Evolutionary conservation across 192 early-diverging fungal genomes (phyloP).

Genomic region (Rhizophagus prolifer): DNA sequence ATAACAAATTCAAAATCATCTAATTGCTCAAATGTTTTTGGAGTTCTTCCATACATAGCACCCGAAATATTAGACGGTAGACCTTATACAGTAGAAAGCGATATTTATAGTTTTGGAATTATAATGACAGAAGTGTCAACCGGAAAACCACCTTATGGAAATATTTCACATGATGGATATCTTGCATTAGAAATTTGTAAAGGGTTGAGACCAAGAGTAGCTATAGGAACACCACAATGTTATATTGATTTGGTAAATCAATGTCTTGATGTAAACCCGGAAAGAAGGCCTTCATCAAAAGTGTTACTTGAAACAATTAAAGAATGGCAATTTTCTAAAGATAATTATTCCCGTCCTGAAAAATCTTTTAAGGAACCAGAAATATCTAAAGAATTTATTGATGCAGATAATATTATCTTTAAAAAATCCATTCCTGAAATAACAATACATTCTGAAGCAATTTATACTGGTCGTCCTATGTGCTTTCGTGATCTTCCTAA

Average conservation of each 20-base stretch:
- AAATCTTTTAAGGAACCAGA: too few species aligned
- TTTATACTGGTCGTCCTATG: too few species aligned
- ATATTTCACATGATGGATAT: constrained; percentile 23
- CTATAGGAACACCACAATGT: constrained; percentile 36
- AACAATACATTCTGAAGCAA: too few species aligned
- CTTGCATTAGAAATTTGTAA: constrained; percentile 30
- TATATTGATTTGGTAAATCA: constrained; percentile 37
- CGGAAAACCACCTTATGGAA: constrained; percentile 35
- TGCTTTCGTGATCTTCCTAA: too few species aligned
- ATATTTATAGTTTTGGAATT: constrained; percentile 43
- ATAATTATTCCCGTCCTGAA: too few species aligned
- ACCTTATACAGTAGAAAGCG: not conserved
- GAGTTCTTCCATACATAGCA: constrained; percentile 11
- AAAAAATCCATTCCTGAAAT: too few species aligned
- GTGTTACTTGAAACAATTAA: too few species aligned
- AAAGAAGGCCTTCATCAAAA: constrained; percentile 13
- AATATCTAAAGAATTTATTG: too few species aligned
- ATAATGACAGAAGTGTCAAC: constrained; percentile 27
- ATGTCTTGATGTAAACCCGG: constrained; percentile 39
- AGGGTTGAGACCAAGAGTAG: constrained; percentile 36
- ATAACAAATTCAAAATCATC: not conserved
- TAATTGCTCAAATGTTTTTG: not conserved
- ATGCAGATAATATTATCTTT: too few species aligned
- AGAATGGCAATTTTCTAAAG: too few species aligned
- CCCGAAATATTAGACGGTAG: not conserved